Percentiles rank a stretch among this genome's conserved stretches.
These are phyloP conservation scores for Rhizopus microsporus DNA, from an alignment of 371 early-diverging fungal species.

Conservation along the genomic window DNA sequence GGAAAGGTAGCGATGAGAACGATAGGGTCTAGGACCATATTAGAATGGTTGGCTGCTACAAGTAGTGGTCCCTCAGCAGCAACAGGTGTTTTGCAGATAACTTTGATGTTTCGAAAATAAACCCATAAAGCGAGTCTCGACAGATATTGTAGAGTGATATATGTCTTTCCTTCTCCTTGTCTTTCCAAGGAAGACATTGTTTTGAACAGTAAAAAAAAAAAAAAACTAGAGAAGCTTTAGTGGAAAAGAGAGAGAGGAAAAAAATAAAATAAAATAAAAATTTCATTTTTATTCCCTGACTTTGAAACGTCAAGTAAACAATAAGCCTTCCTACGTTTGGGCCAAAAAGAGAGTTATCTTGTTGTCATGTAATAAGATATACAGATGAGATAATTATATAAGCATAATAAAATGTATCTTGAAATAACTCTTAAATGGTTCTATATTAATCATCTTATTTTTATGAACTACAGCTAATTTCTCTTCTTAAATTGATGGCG, in stretches of 20 bases:
- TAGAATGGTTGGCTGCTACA: conserved; percentile 55
- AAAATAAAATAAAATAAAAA: neutral
- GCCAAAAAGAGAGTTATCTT: too few relatives aligned
- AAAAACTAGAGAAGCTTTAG: neutral
- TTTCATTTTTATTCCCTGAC: neutral
- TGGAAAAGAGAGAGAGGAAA: neutral
- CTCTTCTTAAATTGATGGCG: too few relatives aligned
- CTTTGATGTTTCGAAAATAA: conserved; percentile 51
- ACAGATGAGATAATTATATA: too few relatives aligned
- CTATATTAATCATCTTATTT: too few relatives aligned
- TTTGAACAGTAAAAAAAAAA: conserved; percentile 4
- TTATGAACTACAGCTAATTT: too few relatives aligned
- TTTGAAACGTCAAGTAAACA: neutral
- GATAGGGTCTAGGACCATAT: conserved; percentile 63
- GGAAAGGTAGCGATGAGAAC: conserved; percentile 56
- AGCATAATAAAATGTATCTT: too few relatives aligned
- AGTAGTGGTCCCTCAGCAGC: conserved; percentile 44
- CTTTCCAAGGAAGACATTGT: conserved; percentile 21
- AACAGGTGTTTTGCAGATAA: conserved; percentile 37
- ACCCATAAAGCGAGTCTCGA: conserved; percentile 46
- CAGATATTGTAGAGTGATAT: conserved; percentile 39
- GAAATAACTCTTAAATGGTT: too few relatives aligned
- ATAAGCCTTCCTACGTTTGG: too few relatives aligned
- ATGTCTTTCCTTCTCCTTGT: conserved; percentile 41
- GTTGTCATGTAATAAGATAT: too few relatives aligned